Percentiles rank a stretch among this genome's conserved stretches.
Evolutionary conservation across 768 basidiomycete species (phyloP).

Genomic region (Kwoniella sp.): DNA sequence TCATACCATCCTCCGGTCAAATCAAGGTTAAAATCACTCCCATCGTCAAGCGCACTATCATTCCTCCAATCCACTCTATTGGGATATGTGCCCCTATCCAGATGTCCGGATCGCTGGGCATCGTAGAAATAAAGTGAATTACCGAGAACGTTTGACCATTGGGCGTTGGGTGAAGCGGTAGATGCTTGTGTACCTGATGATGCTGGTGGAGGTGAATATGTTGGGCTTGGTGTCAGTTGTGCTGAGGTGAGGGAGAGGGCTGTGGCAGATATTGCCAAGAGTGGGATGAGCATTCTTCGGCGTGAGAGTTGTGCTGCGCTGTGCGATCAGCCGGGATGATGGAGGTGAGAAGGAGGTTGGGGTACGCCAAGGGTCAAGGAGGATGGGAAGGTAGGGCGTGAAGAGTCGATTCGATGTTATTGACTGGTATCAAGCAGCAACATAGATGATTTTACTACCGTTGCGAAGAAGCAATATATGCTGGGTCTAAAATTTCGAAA

Average conservation of each 20-base stretch:
- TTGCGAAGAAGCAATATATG: too few species aligned
- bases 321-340: not conserved
- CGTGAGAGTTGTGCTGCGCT: not conserved
- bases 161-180: constrained; percentile 63
- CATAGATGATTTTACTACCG: not conserved
- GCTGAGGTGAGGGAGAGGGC: constrained; percentile 12
- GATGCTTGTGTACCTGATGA: constrained; percentile 33
- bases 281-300: not conserved
- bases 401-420: not conserved
- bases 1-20: constrained; percentile 88
- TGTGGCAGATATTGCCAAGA: constrained; percentile 5
- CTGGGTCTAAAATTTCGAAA: not conserved
- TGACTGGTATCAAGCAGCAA: not conserved
- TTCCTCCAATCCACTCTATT: constrained; percentile 88
- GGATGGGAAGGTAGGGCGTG: too few species aligned
- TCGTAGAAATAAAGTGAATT: constrained; percentile 86
- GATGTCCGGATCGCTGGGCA: constrained; percentile 78
- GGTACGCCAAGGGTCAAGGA: too few species aligned
- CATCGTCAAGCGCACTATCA: constrained; percentile 74
- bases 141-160: constrained; percentile 81
- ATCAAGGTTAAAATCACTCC: constrained; percentile 71
- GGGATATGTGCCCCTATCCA: constrained; percentile 60
- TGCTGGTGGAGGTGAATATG: constrained; percentile 43
- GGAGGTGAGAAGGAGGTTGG: not conserved
- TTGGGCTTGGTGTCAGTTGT: constrained; percentile 48